Evolutionary conservation across 305 asterid genomes (phyloP).

Genomic region (Fraxinus floribunda): DNA sequence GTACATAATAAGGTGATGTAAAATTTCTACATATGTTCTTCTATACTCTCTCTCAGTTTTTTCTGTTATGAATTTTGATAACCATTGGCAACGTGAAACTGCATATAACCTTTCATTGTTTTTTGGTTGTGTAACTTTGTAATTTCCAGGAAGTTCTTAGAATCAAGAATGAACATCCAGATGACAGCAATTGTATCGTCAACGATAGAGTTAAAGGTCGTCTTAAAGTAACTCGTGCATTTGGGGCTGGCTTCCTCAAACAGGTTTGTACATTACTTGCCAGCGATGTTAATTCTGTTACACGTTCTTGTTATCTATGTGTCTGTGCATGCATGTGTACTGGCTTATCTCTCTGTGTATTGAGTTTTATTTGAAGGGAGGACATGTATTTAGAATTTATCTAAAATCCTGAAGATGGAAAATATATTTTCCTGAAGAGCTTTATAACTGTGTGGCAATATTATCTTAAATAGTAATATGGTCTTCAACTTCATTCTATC

Average conservation of each 20-base stretch:
- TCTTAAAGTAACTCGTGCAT: conserved; percentile 95
- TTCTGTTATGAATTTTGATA: neutral
- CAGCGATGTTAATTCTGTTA: conserved; percentile 16
- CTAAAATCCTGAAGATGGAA: neutral
- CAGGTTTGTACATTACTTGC: conserved; percentile 53
- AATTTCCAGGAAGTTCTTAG: conserved; percentile 74
- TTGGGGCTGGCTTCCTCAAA: conserved; percentile 98
- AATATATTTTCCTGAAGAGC: neutral
- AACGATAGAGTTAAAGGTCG: conserved; percentile 97
- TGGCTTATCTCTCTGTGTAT: conserved; percentile 1
- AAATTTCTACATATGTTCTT: neutral
- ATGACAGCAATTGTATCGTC: conserved; percentile 87
- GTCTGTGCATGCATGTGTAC: neutral
- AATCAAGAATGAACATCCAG: conserved; percentile 95
- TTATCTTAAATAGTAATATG: neutral
- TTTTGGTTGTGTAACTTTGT: conserved; percentile 16
- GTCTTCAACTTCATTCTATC: neutral
- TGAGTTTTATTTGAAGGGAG: neutral
- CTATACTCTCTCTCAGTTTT: neutral
- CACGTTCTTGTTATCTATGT: conserved; percentile 13
- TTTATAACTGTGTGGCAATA: neutral
- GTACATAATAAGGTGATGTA: neutral
- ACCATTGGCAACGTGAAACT: conserved; percentile 3
- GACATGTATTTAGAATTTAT: neutral
- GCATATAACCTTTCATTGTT: conserved; percentile 14